A percentile compares a stretch with the other conserved stretches of the same genome.
These are phyloP conservation scores for Agaricales sp. DNA, from an alignment of 1,284 basidiomycete species.

Conservation along the genomic window DNA sequence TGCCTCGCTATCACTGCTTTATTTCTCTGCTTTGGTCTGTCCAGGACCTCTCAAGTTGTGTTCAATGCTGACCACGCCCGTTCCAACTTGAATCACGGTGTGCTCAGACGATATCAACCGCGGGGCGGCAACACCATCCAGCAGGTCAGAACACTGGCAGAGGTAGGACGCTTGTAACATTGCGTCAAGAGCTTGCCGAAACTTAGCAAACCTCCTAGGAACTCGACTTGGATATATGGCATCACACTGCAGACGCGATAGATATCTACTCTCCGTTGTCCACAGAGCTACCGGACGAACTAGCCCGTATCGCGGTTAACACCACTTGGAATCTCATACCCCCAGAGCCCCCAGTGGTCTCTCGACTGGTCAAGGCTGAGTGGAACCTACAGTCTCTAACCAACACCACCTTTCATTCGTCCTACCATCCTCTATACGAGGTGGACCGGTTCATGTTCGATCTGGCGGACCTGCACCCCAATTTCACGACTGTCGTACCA, in stretches of 20 bases:
- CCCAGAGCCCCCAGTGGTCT: not conserved
- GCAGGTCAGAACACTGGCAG: not conserved
- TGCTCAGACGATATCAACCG: not conserved
- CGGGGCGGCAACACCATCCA: not conserved
- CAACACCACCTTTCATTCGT: slow-evolving; percentile 29
- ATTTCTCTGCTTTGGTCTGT: not conserved
- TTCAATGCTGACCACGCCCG: not conserved
- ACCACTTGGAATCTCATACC: not conserved
- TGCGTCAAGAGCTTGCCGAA: not conserved
- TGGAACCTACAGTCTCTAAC: not conserved
- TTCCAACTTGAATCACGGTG: not conserved
- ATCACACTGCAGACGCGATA: not conserved
- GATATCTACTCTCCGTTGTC: not conserved
- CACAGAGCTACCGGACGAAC: not conserved
- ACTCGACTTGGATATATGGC: not conserved
- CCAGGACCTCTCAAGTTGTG: not conserved
- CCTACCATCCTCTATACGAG: slow-evolving; percentile 44
- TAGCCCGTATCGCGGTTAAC: not conserved
- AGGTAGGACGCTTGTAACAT: not conserved
- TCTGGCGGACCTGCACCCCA: slow-evolving; percentile 31
- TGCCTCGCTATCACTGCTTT: not conserved
- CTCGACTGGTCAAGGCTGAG: not conserved
- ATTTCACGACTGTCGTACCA: slow-evolving; percentile 26
- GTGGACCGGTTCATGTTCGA: slow-evolving; percentile 40
- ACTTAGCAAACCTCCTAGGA: not conserved